These are phyloP conservation scores for Blastocystis sp. DNA, from an alignment of 352 stramenopile genomes.

Conservation along the genomic window DNA sequence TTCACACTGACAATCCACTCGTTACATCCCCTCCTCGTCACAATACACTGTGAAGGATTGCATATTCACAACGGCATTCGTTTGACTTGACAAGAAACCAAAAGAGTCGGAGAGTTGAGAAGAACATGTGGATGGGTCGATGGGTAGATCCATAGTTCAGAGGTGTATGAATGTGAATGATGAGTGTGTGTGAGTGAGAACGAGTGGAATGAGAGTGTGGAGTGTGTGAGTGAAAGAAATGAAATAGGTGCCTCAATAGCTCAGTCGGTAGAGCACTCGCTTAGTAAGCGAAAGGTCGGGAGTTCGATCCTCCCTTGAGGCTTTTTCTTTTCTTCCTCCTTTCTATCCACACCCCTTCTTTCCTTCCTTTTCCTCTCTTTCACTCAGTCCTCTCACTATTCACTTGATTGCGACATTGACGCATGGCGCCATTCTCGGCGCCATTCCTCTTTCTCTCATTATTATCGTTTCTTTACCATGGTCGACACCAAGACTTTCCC, in stretches of 20 bases:
- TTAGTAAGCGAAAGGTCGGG: slow-evolving; percentile 40
- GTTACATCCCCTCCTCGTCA: background rate
- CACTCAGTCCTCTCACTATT: background rate
- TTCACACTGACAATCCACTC: background rate
- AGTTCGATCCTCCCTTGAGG: background rate
- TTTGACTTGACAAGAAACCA: background rate
- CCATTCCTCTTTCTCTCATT: background rate
- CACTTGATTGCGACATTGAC: background rate
- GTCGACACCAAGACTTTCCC: slow-evolving; percentile 54
- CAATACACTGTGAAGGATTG: background rate
- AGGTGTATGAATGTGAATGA: background rate
- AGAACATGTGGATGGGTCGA: background rate
- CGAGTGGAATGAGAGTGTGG: background rate
- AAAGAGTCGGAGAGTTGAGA: background rate
- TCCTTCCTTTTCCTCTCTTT: background rate
- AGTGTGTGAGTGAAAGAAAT: background rate
- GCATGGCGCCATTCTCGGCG: too few species aligned
- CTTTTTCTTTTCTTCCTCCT: background rate
- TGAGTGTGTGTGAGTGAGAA: background rate
- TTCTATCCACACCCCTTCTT: background rate
- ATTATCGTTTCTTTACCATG: slow-evolving; percentile 30
- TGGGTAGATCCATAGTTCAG: background rate
- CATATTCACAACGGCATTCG: background rate
- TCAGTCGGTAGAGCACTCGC: slow-evolving; percentile 37
- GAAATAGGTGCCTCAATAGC: background rate